These are phyloP conservation scores for Penicillium expansum DNA, from an alignment of 2,329 filamentous ascomycete genomes.

Conservation along the genomic window DNA sequence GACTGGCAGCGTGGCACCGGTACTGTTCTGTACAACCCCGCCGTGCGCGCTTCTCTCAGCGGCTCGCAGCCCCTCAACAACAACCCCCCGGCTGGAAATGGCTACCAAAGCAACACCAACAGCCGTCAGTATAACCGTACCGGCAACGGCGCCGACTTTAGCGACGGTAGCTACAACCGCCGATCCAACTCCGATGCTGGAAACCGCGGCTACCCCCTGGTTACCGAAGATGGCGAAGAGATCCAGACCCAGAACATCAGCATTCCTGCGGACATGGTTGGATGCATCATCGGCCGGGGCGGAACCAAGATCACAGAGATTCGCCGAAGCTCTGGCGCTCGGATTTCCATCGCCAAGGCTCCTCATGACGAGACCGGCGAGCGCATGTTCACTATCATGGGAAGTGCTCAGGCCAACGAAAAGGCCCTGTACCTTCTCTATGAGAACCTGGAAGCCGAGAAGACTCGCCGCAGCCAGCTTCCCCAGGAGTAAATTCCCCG, in stretches of 20 bases:
- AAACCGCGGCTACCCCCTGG: constrained; percentile 76
- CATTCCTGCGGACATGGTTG: constrained; percentile 99
- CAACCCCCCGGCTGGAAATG: constrained; percentile 47
- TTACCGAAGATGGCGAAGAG: constrained; percentile 95
- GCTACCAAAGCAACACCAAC: constrained; percentile 50
- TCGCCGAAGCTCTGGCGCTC: constrained; percentile 89
- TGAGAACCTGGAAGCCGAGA: constrained; percentile 98
- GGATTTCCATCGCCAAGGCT: constrained; percentile 96
- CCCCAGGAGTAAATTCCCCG: constrained; percentile 52
- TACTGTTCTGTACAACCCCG: constrained; percentile 95
- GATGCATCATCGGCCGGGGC: constrained; percentile 94
- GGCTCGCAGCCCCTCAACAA: constrained; percentile 55
- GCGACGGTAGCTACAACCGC: constrained; percentile 73
- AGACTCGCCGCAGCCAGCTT: constrained; percentile 91
- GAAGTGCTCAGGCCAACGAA: constrained; percentile 89
- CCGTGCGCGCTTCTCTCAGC: constrained; percentile 75
- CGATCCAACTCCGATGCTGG: constrained; percentile 81
- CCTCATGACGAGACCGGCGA: constrained; percentile 97
- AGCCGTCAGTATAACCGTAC: constrained; percentile 82
- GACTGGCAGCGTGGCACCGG: constrained; percentile 97
- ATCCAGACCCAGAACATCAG: constrained; percentile 99
- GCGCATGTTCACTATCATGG: constrained; percentile 99
- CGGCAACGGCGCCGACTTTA: constrained; percentile 96
- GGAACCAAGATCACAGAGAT: constrained; percentile 99
- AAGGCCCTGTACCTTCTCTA: constrained; percentile 94